A percentile compares a stretch with the other conserved stretches of the same genome.
These are phyloP conservation scores for Phytopythium ostracodes DNA, from an alignment of 352 stramenopile genomes.

Conservation along the genomic window DNA sequence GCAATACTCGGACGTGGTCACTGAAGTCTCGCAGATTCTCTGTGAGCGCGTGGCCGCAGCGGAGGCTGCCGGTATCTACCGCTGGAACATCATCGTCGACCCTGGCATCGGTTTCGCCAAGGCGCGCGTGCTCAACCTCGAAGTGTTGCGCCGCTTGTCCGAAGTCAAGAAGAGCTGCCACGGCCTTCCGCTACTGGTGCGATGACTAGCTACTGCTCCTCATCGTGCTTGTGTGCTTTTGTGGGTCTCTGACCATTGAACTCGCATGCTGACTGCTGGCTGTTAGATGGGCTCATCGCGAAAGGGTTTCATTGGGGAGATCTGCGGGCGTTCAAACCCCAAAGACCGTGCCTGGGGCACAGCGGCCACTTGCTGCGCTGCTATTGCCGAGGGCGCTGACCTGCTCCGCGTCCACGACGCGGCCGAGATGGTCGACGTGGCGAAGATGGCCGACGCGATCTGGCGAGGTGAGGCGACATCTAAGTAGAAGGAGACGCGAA, in stretches of 20 bases:
- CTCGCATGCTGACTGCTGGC: background rate
- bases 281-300: constrained; percentile 88
- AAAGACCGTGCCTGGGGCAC: constrained; percentile 92
- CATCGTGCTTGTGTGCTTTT: too few species aligned
- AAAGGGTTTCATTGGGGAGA: constrained; percentile 97
- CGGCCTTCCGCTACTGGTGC: constrained; percentile 52
- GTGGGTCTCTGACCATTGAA: too few species aligned
- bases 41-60: constrained; percentile 64
- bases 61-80: constrained; percentile 83
- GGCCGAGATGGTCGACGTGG: constrained; percentile 85
- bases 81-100: constrained; percentile 96
- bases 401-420: constrained; percentile 97
- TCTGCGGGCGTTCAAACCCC: constrained; percentile 81
- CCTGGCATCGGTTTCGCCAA: constrained; percentile 99
- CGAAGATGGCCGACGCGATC: constrained; percentile 92
- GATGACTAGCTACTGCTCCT: too few species aligned
- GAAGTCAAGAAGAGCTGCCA: constrained; percentile 43
- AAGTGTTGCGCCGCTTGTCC: constrained; percentile 81
- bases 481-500: background rate
- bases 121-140: constrained; percentile 87
- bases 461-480: constrained; percentile 30
- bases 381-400: constrained; percentile 68
- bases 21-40: constrained; percentile 84
- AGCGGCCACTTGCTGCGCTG: constrained; percentile 89
- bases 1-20: constrained; percentile 89